Conservation (phyloP, 2,329 filamentous ascomycete genomes). For the Neophaeococcomyces aloes region DNA sequence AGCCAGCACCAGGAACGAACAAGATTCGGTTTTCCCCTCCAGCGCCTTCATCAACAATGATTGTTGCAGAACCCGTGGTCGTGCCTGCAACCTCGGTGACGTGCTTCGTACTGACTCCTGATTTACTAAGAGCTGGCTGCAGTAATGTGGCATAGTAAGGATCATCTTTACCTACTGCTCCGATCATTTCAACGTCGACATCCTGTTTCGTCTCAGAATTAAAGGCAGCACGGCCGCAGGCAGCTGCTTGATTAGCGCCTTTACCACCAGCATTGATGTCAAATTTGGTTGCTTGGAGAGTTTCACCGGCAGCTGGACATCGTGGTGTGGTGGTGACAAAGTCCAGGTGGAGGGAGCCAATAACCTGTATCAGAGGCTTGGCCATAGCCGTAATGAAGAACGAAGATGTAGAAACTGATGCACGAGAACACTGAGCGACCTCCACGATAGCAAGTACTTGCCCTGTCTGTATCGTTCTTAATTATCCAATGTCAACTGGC, state of each 20-base stretch:
- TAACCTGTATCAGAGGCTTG: slow-evolving; percentile 56
- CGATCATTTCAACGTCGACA: slow-evolving; percentile 57
- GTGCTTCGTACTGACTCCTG: slow-evolving; percentile 52
- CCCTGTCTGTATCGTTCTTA: too few relatives aligned
- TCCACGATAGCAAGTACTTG: too few relatives aligned
- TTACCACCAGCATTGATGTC: slow-evolving; percentile 79
- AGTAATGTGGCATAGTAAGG: slow-evolving; percentile 56
- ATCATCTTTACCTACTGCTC: slow-evolving; percentile 52
- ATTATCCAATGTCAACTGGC: too few relatives aligned
- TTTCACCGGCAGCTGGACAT: slow-evolving; percentile 76
- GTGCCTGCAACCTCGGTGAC: slow-evolving; percentile 38
- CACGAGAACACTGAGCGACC: too few relatives aligned
- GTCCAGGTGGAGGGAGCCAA: slow-evolving; percentile 92
- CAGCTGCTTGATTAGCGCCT: slow-evolving; percentile 90
- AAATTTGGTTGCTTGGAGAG: slow-evolving; percentile 68
- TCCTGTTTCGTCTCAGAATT: slow-evolving; percentile 20
- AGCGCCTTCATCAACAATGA: slow-evolving; percentile 61
- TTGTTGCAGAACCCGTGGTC: slow-evolving; percentile 62
- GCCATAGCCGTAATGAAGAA: background rate
- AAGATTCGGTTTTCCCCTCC: slow-evolving; percentile 67
- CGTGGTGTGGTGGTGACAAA: slow-evolving; percentile 79
- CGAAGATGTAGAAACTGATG: too few relatives aligned
- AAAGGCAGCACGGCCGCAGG: slow-evolving; percentile 65
- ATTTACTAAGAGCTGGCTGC: slow-evolving; percentile 45
- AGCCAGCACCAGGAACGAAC: slow-evolving; percentile 61